These are phyloP conservation scores for Erysimum cheiri DNA, from an alignment of 441 rosid genomes.

Conservation along the genomic window DNA sequence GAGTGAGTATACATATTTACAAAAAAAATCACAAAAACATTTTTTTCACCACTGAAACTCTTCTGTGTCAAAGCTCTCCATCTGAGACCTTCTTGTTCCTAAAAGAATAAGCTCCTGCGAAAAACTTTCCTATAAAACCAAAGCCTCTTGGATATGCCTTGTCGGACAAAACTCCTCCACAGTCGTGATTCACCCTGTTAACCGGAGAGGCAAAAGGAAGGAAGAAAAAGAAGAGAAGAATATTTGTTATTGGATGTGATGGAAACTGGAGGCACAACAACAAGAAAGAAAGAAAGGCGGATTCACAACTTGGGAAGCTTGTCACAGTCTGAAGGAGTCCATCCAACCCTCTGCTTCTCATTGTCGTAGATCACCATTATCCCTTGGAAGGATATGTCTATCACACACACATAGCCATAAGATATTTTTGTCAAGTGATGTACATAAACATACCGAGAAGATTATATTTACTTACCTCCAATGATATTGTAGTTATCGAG, in stretches of 20 bases:
- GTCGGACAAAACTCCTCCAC: constrained; percentile 47
- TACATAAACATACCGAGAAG: not conserved
- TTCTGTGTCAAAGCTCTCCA: constrained; percentile 38
- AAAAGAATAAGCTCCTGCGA: constrained; percentile 33
- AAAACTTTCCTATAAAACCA: constrained; percentile 46
- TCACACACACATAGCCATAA: no score
- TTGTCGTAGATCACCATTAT: constrained; percentile 49
- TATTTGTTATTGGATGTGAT: not conserved
- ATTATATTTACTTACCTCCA: constrained; percentile 44
- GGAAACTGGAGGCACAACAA: not conserved
- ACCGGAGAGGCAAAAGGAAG: constrained; percentile 30
- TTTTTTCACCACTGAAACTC: constrained; percentile 12
- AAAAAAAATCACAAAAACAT: constrained; percentile 18
- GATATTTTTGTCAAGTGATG: constrained; percentile 26
- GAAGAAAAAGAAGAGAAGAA: constrained; percentile 12
- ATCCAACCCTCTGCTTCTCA: constrained; percentile 64
- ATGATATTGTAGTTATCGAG: constrained; percentile 45
- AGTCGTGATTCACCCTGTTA: constrained; percentile 54
- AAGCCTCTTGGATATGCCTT: constrained; percentile 52
- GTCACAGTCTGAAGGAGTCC: constrained; percentile 55
- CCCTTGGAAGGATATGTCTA: no score
- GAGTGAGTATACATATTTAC: not conserved
- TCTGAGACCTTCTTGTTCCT: constrained; percentile 37
- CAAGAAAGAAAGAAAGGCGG: constrained; percentile 34
- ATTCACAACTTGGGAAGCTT: constrained; percentile 61